Evolutionary conservation across 371 early-diverging fungal genomes (phyloP).

Genomic region (Mortierella sp.): DNA sequence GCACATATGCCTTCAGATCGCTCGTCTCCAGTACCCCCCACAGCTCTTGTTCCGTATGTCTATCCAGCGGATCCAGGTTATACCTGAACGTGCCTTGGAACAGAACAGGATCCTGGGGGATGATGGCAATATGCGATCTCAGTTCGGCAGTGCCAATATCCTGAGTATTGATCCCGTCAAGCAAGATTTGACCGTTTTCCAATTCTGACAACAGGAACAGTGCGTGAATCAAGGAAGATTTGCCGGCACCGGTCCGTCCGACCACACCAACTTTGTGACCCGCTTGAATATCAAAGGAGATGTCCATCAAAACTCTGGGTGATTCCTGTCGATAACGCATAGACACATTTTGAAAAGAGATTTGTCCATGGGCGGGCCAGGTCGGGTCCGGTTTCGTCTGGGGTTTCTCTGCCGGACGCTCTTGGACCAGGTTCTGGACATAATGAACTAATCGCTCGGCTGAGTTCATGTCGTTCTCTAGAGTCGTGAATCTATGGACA

Average conservation of each 20-base stretch:
- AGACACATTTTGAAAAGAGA: conserved; percentile 68
- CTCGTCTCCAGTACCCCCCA: conserved; percentile 69
- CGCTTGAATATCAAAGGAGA: conserved; percentile 73
- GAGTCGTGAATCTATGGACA: conserved; percentile 53
- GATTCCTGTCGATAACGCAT: conserved; percentile 70
- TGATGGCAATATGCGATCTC: conserved; percentile 84
- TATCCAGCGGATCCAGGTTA: conserved; percentile 76
- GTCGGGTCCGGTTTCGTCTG: conserved; percentile 57
- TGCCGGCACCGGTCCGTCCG: conserved; percentile 96
- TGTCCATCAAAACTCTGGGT: conserved; percentile 60
- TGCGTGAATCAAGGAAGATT: conserved; percentile 86
- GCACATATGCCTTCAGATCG: conserved; percentile 64
- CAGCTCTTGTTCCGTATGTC: conserved; percentile 66
- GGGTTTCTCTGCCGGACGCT: conserved; percentile 36
- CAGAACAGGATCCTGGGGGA: conserved; percentile 96
- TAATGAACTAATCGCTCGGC: conserved; percentile 79
- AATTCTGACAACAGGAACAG: conserved; percentile 95
- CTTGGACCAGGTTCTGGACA: conserved; percentile 51
- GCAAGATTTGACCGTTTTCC: conserved; percentile 70
- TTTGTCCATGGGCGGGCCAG: conserved; percentile 70
- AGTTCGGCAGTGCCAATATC: conserved; percentile 82
- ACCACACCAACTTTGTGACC: conserved; percentile 90
- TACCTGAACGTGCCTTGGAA: conserved; percentile 78
- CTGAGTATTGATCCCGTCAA: conserved; percentile 87
- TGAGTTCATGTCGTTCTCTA: conserved; percentile 73